Percentiles rank a stretch among this genome's conserved stretches.
Evolutionary conservation across 768 basidiomycete genomes (phyloP).

Genomic region (Mrakia blollopis): DNA sequence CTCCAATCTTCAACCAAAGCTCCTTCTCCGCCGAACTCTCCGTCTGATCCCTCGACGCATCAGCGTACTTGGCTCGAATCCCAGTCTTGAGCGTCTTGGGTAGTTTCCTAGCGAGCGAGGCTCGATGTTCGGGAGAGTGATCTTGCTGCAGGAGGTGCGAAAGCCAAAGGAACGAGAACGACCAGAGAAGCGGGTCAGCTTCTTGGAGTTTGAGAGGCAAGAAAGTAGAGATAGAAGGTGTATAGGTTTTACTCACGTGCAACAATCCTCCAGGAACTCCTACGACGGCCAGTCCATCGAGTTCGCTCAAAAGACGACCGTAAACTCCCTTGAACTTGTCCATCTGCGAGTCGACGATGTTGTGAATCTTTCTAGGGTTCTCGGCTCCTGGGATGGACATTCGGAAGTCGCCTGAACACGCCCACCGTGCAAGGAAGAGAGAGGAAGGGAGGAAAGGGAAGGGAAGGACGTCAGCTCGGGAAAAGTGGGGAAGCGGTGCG

Average conservation of each 20-base stretch:
- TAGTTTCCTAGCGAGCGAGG: conserved; percentile 70
- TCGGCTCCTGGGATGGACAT: conserved; percentile 85
- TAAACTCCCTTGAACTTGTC: conserved; percentile 85
- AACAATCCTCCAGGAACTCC: conserved; percentile 20
- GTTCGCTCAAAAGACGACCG: conserved; percentile 47
- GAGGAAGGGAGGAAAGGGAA: neutral
- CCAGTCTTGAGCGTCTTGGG: conserved; percentile 59
- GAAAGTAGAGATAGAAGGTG: neutral
- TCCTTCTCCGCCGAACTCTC: conserved; percentile 64
- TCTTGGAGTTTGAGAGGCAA: neutral
- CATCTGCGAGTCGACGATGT: conserved; percentile 79
- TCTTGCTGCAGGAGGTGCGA: conserved; percentile 58
- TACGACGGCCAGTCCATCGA: conserved; percentile 29
- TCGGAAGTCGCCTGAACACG: conserved; percentile 66
- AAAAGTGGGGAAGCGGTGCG: too few species aligned
- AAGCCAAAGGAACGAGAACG: neutral
- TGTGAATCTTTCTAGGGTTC: conserved; percentile 87
- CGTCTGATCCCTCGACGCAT: conserved; percentile 41
- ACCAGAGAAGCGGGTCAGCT: neutral
- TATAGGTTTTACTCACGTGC: conserved; percentile 6
- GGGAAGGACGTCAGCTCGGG: too few species aligned
- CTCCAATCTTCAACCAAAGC: conserved; percentile 69
- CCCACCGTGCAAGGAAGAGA: neutral
- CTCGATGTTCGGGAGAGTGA: conserved; percentile 58
- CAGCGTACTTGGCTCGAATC: conserved; percentile 30